Conservation (phyloP, 2,329 filamentous ascomycete genomes). For the Aspergillus sojae region DNA sequence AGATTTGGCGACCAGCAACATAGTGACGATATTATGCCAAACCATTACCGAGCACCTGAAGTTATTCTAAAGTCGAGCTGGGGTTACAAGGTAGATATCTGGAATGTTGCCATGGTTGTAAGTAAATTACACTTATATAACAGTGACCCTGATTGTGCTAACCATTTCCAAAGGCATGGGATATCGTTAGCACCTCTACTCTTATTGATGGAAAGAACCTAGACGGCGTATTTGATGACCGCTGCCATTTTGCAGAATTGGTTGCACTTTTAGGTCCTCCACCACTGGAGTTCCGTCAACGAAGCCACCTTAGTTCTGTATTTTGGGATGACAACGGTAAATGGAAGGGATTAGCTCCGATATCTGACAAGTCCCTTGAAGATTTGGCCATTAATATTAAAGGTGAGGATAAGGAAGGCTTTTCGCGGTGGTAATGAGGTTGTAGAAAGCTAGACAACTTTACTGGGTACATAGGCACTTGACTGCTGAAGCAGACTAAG, state of each 20-base stretch:
- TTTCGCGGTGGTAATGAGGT: conserved; percentile 22
- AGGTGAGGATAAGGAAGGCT: conserved; percentile 27
- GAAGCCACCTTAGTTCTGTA: conserved; percentile 20
- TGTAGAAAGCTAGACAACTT: too few species aligned
- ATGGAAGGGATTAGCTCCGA: conserved; percentile 21
- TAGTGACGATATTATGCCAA: conserved; percentile 16
- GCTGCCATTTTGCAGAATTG: conserved; percentile 29
- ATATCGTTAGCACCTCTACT: conserved; percentile 16
- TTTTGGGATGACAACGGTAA: conserved; percentile 27
- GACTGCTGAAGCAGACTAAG: background rate
- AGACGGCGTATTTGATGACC: conserved; percentile 30
- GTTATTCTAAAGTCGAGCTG: conserved; percentile 47
- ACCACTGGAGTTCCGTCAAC: conserved; percentile 18
- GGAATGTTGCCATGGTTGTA: conserved; percentile 51
- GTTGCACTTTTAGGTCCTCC: conserved; percentile 24
- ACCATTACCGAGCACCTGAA: conserved; percentile 30
- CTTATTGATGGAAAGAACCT: conserved; percentile 20
- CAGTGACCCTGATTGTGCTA: too few species aligned
- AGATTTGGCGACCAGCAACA: conserved; percentile 20
- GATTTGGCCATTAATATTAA: conserved; percentile 21
- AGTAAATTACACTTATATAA: conserved; percentile 9
- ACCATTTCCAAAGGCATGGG: conserved; percentile 10
- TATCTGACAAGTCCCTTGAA: conserved; percentile 20
- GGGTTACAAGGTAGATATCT: conserved; percentile 50
- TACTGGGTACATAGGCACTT: background rate